Evolutionary conservation across 2,329 filamentous ascomycete species (phyloP), one percentile per base, ranked within the genome.

Genomic region (Verticillium klebahnii): DNA sequence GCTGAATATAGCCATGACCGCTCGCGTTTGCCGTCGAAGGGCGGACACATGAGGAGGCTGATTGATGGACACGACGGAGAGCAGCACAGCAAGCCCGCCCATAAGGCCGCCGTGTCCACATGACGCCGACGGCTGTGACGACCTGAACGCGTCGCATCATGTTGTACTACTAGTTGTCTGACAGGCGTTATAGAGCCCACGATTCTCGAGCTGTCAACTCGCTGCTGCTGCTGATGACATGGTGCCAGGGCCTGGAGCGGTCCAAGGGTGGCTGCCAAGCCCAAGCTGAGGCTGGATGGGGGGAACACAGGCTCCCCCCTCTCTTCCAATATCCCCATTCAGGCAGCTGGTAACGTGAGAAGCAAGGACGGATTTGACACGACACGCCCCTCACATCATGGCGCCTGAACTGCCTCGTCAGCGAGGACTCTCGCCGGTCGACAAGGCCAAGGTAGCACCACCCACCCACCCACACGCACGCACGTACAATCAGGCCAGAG

Each of bases 101-200:
- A 50, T 19, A 50, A 50, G 19, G 19, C n/a, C 45, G 23, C 45
- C 45, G 23, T 23, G 62, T 32, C 36, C 58, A 62, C 34, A 61
- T 57, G 57, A 40, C 57, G 45, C 52, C 56, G 59, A 56, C 45
- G 52, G 56, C 57, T 29, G 61, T 60, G 59, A 61, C 57, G 60
- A 25, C 45, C 45, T 50, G 45, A 50, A 50, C 11, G 45, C 45
- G 45, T 50, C 45, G 45, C 45, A 23, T n/a, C 45, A 50, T 50
- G 45, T 57, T 63, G 63, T 66, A 65, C 61, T 63, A 66, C 64
- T 66, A 66, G 61, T 63, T 57, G 61, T 62, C 64, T 66, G 63
- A 62, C 59, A 65, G 45, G 45, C 59, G 62, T 64, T 65, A 69
- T 70, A 69, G 67, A 70, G 23, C 8, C 66, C 64, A 65, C 68